Conservation (phyloP, 2,329 filamentous ascomycete genomes). For the Alternaria burnsii region DNA sequence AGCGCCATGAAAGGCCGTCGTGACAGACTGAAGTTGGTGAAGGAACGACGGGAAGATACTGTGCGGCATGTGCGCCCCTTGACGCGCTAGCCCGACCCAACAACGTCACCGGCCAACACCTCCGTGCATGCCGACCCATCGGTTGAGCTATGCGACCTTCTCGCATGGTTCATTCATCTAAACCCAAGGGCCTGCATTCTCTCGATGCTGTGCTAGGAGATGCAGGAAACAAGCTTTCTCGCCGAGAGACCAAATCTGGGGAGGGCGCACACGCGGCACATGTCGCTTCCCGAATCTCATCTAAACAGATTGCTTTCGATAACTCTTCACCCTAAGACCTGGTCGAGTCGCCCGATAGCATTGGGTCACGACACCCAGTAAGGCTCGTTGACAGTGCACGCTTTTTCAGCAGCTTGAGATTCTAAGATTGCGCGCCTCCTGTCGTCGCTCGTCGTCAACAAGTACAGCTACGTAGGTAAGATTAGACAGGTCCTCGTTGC, state of each 20-base stretch:
- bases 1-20: too few species aligned
- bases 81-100: neutral
- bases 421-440: neutral
- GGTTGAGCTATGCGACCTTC: neutral
- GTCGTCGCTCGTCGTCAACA: neutral
- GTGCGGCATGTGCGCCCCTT: neutral
- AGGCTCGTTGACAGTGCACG: neutral
- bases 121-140: neutral
- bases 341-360: neutral
- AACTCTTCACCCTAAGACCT: slow-evolving; percentile 4
- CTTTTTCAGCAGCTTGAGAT: neutral
- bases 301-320: slow-evolving; percentile 19
- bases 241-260: slow-evolving; percentile 8
- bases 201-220: neutral
- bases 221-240: slow-evolving; percentile 13
- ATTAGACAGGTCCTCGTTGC: neutral
- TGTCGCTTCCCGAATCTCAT: slow-evolving; percentile 16
- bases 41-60: neutral
- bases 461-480: neutral
- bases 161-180: neutral
- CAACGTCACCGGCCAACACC: neutral
- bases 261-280: slow-evolving; percentile 4
- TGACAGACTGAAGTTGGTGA: neutral
- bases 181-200: neutral
- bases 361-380: neutral